These are phyloP conservation scores for Emergomyces africanus DNA, from an alignment of 2,329 filamentous ascomycete species.

Conservation along the genomic window DNA sequence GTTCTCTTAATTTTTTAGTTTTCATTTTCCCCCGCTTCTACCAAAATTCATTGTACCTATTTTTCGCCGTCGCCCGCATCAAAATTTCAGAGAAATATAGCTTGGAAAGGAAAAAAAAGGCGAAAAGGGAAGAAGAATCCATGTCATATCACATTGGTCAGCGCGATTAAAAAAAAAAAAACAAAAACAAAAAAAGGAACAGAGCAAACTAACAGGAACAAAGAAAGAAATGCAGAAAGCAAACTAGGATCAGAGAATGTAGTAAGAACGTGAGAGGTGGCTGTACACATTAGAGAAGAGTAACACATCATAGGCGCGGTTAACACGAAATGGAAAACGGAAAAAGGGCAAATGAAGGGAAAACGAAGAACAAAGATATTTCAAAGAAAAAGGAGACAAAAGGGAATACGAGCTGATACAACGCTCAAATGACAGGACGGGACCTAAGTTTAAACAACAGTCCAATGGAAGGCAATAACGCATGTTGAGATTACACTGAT, in stretches of 20 bases:
- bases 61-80: neutral
- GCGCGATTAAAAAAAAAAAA: conserved; percentile 5
- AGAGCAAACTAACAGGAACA: conserved; percentile 4
- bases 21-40: neutral
- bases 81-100: neutral
- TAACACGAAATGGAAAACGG: neutral
- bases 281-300: neutral
- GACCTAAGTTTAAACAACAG: neutral
- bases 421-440: neutral
- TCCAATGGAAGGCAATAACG: neutral
- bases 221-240: conserved; percentile 13
- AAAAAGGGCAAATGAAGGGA: conserved; percentile 8
- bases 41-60: neutral
- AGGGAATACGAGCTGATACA: neutral
- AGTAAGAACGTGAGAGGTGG: neutral
- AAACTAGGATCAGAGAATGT: conserved; percentile 10
- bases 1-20: neutral
- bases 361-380: neutral
- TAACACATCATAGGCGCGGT: neutral
- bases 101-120: neutral
- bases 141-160: neutral
- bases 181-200: conserved; percentile 10
- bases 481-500: conserved; percentile 3
- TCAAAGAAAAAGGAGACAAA: neutral
- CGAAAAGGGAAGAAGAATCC: neutral